phyloP scores from a whole-genome alignment of 352 stramenopile genomes.

The Phytophthora pseudosyringae region DNA sequence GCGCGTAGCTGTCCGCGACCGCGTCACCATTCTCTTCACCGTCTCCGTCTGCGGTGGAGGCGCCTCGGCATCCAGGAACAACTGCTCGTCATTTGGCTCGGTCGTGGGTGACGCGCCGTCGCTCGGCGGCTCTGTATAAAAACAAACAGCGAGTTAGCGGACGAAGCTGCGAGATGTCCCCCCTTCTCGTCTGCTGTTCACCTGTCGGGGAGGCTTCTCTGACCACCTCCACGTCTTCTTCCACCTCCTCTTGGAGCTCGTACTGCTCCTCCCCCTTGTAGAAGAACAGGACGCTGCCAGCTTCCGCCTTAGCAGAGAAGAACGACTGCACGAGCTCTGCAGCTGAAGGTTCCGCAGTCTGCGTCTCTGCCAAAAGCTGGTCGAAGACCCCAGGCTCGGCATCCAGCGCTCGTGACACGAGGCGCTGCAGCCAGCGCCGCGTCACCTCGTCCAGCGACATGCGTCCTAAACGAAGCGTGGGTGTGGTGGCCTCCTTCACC shows the following conservation, averaged over 20 bases:
- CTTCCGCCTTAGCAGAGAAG: slow-evolving; percentile 57
- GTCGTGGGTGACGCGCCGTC: slow-evolving; percentile 10
- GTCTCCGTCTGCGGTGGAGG: slow-evolving; percentile 38
- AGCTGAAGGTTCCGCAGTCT: slow-evolving; percentile 35
- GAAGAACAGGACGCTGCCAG: slow-evolving; percentile 83
- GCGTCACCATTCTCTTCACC: slow-evolving; percentile 57
- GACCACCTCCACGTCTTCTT: slow-evolving; percentile 79
- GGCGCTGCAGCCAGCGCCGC: slow-evolving; percentile 62
- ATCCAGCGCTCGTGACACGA: slow-evolving; percentile 70
- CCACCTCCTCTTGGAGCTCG: slow-evolving; percentile 80
- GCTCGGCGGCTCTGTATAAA: slow-evolving; percentile 12
- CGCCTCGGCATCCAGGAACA: slow-evolving; percentile 63
- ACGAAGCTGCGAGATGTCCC: not conserved
- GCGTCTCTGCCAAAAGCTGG: slow-evolving; percentile 48
- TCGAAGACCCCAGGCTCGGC: slow-evolving; percentile 64
- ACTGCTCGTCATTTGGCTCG: slow-evolving; percentile 72
- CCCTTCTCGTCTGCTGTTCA: slow-evolving; percentile 1
- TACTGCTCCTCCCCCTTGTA: slow-evolving; percentile 69
- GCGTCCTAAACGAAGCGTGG: too few relatives aligned
- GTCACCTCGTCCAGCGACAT: slow-evolving; percentile 61
- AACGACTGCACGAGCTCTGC: slow-evolving; percentile 58
- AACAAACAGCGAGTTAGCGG: not conserved
- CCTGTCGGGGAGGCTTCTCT: slow-evolving; percentile 37
- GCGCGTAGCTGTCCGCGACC: slow-evolving; percentile 54
- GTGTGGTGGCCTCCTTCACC: not conserved